A percentile compares a stretch with the other conserved stretches of the same genome.
These are phyloP conservation scores for Pichia norvegensis DNA, from an alignment of 1,139 yeast species.

Conservation along the genomic window DNA sequence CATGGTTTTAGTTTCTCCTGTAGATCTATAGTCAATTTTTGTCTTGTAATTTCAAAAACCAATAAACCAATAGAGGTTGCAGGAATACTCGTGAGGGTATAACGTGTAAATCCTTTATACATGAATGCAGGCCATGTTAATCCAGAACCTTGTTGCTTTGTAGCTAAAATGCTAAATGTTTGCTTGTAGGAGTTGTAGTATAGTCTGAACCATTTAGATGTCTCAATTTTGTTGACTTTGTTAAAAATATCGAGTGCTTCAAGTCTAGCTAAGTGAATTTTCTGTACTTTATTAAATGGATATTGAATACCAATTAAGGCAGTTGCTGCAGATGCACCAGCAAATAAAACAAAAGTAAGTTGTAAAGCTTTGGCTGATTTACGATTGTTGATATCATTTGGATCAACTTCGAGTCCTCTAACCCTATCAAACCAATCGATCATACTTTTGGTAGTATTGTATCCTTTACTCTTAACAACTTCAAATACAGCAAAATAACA, in stretches of 20 bases:
- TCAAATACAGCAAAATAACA: slow-evolving; percentile 81
- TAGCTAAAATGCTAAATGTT: slow-evolving; percentile 53
- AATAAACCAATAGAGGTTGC: slow-evolving; percentile 81
- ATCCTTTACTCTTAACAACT: slow-evolving; percentile 63
- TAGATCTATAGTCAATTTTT: slow-evolving; percentile 25
- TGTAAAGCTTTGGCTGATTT: slow-evolving; percentile 39
- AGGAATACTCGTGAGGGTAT: slow-evolving; percentile 72
- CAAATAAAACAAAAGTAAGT: slow-evolving; percentile 68
- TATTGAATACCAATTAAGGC: slow-evolving; percentile 72
- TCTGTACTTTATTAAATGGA: slow-evolving; percentile 75
- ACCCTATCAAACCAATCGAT: slow-evolving; percentile 19
- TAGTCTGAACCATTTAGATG: slow-evolving; percentile 36
- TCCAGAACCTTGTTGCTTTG: slow-evolving; percentile 47
- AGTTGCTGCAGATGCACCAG: slow-evolving; percentile 84
- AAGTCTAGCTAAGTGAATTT: slow-evolving; percentile 66
- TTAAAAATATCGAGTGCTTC: slow-evolving; percentile 71
- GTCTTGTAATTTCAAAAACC: slow-evolving; percentile 76
- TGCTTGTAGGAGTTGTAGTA: slow-evolving; percentile 68
- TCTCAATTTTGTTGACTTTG: slow-evolving; percentile 31
- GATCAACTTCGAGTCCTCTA: slow-evolving; percentile 20
- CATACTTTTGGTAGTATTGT: slow-evolving; percentile 37
- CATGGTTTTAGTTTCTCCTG: slow-evolving; percentile 11
- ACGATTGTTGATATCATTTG: slow-evolving; percentile 35
- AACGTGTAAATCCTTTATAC: slow-evolving; percentile 69
- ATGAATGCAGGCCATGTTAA: slow-evolving; percentile 57